Evolutionary conservation across 225 moss, liverwort and hornwort species (phyloP), one percentile per base, ranked within the genome.

Genomic region (Physcomitrellopsis africana): DNA sequence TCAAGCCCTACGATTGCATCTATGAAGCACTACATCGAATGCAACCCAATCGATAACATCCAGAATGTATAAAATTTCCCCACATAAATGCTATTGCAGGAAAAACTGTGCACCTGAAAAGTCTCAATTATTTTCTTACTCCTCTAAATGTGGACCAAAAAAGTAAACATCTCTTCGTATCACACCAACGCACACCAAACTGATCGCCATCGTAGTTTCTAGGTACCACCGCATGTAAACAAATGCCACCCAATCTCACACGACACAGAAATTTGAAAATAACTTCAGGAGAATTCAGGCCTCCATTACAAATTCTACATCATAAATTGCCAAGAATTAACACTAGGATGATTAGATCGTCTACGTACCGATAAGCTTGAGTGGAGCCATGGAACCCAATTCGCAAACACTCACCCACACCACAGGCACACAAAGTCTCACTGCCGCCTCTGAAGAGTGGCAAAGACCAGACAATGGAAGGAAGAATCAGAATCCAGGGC

Each of bases 321-420:
- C 9, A 11, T 16, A 56, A 23, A 22, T 44, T 42, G 1, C 23
- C 55, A 10, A 1, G 3, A 12, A 9, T 2, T 22, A 54, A 43
- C 22, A 70, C 4, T 9, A 15, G 5, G 43, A 44, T 26, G 23
- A 58, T 24, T 24, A 24, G 10, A 44, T 23, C 11, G 23, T 9
- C 16, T 18, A 6, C 45, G 26, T 45, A 70, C 70, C 70, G 10
- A 70, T 58, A 24, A 70, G 70, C 58, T 70, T 70, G 3, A 70
- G 70, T 10, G 56, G 70, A 16, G 70, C 44, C 70, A 70, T 70
- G 17, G 70, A 10, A 58, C 26, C 45, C 43, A 57, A 42, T 22
- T 2, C 70, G 16, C 44, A 37, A 37, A 37, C 7, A 0, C 32
- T 37, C 32, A 37, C 32, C 32, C 32, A 37, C 32, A 37, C 32